A percentile compares a stretch with the other conserved stretches of the same genome.
Evolutionary conservation across 352 stramenopile species (phyloP).

Genomic region (Pelagophyceae sp.): DNA sequence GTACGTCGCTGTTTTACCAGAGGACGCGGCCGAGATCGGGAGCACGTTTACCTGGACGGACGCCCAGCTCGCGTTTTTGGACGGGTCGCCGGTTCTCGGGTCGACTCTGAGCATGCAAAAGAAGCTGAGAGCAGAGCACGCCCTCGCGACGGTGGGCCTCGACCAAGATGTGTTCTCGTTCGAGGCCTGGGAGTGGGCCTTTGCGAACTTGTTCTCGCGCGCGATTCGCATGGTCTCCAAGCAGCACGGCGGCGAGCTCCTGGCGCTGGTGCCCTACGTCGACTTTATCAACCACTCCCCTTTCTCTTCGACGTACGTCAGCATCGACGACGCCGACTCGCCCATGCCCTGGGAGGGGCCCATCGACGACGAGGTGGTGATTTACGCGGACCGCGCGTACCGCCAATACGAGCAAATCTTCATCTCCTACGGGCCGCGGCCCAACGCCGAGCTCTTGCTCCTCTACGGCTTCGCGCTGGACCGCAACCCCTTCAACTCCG

Average conservation of each 20-base stretch:
- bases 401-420: constrained; percentile 52
- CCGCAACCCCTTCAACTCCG: constrained; percentile 69
- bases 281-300: constrained; percentile 75
- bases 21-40: constrained; percentile 54
- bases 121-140: constrained; percentile 61
- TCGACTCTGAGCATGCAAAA: constrained; percentile 56
- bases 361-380: constrained; percentile 56
- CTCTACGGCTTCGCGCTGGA: constrained; percentile 71
- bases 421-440: constrained; percentile 69
- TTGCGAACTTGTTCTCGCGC: constrained; percentile 66
- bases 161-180: constrained; percentile 40
- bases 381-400: constrained; percentile 66
- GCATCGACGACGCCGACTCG: constrained; percentile 25
- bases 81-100: constrained; percentile 59
- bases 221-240: constrained; percentile 50
- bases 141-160: constrained; percentile 33
- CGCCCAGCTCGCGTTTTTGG: constrained; percentile 57
- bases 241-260: constrained; percentile 42
- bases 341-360: constrained; percentile 29
- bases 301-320: constrained; percentile 56
- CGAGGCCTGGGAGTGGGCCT: constrained; percentile 67
- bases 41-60: constrained; percentile 66
- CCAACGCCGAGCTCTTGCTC: constrained; percentile 65
- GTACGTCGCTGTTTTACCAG: constrained; percentile 64
- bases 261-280: constrained; percentile 68